These are phyloP conservation scores for Trichosporon asahii DNA, from an alignment of 1,284 basidiomycete species.

Conservation along the genomic window DNA sequence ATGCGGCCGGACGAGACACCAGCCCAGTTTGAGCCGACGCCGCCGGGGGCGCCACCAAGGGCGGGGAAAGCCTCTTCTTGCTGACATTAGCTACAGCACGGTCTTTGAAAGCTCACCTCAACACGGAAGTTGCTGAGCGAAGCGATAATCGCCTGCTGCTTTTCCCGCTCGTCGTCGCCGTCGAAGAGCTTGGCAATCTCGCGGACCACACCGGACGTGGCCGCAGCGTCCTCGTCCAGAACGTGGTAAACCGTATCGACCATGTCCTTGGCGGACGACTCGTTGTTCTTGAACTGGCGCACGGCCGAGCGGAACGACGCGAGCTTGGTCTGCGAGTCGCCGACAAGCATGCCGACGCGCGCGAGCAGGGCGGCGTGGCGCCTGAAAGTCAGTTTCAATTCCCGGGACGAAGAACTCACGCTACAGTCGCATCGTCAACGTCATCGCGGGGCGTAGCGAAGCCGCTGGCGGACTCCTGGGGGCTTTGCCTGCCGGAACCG, in stretches of 20 bases:
- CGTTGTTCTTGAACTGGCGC: conserved; percentile 71
- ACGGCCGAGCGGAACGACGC: conserved; percentile 76
- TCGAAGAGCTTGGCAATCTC: conserved; percentile 70
- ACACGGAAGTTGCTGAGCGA: conserved; percentile 81
- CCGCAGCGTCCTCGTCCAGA: conserved; percentile 71
- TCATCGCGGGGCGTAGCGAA: conserved; percentile 46
- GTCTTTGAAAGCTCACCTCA: conserved; percentile 57
- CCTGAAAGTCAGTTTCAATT: background rate
- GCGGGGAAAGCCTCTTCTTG: conserved; percentile 81
- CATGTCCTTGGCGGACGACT: conserved; percentile 76
- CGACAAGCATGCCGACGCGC: conserved; percentile 65
- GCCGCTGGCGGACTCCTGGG: conserved; percentile 30
- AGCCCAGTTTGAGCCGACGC: conserved; percentile 63
- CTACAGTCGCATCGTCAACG: conserved; percentile 46
- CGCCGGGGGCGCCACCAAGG: conserved; percentile 56
- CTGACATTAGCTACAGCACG: conserved; percentile 48
- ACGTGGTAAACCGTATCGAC: conserved; percentile 83
- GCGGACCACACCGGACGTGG: conserved; percentile 72
- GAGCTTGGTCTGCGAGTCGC: conserved; percentile 68
- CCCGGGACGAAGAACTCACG: conserved; percentile 15
- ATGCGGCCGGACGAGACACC: conserved; percentile 75
- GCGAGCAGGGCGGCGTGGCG: conserved; percentile 67
- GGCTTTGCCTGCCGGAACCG: conserved; percentile 15
- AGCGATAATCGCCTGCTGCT: conserved; percentile 67
- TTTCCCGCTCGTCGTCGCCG: conserved; percentile 69